These are phyloP conservation scores for Dentipellis fragilis DNA, from an alignment of 768 basidiomycete species.

Conservation along the genomic window DNA sequence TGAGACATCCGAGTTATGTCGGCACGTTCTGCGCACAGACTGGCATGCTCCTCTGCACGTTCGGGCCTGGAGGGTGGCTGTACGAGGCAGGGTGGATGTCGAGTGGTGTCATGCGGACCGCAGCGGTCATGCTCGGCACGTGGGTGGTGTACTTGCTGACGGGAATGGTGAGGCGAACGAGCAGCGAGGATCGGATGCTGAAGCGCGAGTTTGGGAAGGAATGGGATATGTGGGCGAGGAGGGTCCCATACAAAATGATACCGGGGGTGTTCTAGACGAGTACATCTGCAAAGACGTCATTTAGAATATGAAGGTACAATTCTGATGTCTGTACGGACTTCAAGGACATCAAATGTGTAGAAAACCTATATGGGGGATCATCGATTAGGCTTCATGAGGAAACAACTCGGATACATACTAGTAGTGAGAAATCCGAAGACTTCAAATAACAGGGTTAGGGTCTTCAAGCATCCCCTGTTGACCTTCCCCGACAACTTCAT, in stretches of 20 bases:
- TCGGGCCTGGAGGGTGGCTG: background rate
- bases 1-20: constrained; percentile 17
- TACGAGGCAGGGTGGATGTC: constrained; percentile 4
- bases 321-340: too few species aligned
- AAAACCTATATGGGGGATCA: too few species aligned
- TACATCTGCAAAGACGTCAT: too few species aligned
- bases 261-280: background rate
- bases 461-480: too few species aligned
- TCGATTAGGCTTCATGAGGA: too few species aligned
- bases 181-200: constrained; percentile 2
- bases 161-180: background rate
- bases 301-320: too few species aligned
- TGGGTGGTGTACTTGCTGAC: background rate
- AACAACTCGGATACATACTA: too few species aligned
- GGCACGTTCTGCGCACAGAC: background rate
- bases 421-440: too few species aligned
- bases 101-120: constrained; percentile 4
- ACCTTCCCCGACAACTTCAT: too few species aligned
- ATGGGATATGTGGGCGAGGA: background rate
- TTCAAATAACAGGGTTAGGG: too few species aligned
- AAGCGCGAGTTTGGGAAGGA: background rate
- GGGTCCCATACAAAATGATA: background rate
- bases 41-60: background rate
- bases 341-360: too few species aligned
- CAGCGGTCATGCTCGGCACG: constrained; percentile 1